Percentiles rank a stretch among this genome's conserved stretches.
phyloP scores from a whole-genome alignment of 495 filamentous ascomycete genomes.

The Talaromyces liani region DNA sequence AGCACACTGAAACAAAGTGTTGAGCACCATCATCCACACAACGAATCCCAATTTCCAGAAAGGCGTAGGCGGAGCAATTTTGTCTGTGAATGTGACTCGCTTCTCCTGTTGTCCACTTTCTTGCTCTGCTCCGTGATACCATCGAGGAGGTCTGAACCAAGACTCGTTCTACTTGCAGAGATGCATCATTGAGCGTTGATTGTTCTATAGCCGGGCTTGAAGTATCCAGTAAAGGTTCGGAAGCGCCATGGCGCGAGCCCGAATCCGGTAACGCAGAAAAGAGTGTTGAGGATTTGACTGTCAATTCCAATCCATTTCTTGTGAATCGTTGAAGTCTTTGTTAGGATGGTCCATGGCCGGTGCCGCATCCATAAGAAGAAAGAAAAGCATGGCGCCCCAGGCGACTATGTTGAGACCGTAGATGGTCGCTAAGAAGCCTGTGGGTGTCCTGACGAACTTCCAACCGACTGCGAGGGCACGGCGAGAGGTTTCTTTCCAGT shows the following conservation, averaged over 20 bases:
- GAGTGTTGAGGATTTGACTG: conserved; percentile 73
- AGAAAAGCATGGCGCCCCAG: conserved; percentile 88
- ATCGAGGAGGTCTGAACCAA: background rate
- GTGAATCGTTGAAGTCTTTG: conserved; percentile 61
- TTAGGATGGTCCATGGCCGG: conserved; percentile 72
- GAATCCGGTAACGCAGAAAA: conserved; percentile 84
- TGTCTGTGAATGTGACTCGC: background rate
- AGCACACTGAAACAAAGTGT: conserved; percentile 66
- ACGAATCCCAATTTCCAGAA: conserved; percentile 58
- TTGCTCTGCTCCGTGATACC: background rate
- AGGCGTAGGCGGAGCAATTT: conserved; percentile 27
- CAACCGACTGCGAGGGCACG: background rate
- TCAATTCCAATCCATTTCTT: conserved; percentile 80
- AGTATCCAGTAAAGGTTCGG: conserved; percentile 61
- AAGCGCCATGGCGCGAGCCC: conserved; percentile 82
- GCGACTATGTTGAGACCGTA: conserved; percentile 78
- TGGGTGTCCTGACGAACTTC: conserved; percentile 37
- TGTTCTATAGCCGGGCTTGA: background rate
- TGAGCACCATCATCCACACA: conserved; percentile 64
- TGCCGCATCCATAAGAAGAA: conserved; percentile 67
- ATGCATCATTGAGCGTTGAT: background rate
- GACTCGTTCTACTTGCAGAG: background rate
- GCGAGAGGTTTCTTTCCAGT: background rate
- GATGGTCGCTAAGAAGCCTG: conserved; percentile 66
- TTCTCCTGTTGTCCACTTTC: background rate